These are phyloP conservation scores for Podospora anserina DNA, from an alignment of 495 filamentous ascomycete species.

Conservation along the genomic window DNA sequence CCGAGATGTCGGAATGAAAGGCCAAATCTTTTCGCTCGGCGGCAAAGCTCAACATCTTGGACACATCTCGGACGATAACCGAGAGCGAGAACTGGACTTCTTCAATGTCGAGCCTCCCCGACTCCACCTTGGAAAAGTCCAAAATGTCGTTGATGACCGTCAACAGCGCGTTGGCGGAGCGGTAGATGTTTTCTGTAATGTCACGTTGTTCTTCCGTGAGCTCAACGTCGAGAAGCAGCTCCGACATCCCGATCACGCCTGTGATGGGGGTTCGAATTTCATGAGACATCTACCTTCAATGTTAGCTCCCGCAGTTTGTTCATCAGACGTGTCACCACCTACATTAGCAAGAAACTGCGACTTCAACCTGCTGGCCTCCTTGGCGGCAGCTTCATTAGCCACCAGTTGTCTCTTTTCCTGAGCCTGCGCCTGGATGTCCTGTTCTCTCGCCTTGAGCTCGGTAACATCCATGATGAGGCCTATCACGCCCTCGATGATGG, in stretches of 20 bases:
- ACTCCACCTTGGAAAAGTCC: conserved; percentile 85
- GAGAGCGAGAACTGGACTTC: conserved; percentile 76
- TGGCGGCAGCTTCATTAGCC: conserved; percentile 64
- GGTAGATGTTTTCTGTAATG: conserved; percentile 72
- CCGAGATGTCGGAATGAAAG: conserved; percentile 48
- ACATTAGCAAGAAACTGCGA: conserved; percentile 64
- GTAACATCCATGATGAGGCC: conserved; percentile 68
- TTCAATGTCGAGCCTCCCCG: conserved; percentile 69
- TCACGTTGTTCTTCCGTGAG: conserved; percentile 68
- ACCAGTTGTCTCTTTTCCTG: conserved; percentile 60
- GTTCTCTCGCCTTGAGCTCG: conserved; percentile 57
- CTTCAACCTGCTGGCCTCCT: conserved; percentile 67
- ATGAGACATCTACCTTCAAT: conserved; percentile 65
- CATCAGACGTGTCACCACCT: not conserved
- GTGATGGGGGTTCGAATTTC: conserved; percentile 73
- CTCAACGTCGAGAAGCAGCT: conserved; percentile 64
- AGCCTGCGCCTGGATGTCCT: conserved; percentile 54
- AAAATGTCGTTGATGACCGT: conserved; percentile 89
- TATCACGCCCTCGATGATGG: conserved; percentile 60
- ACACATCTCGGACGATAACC: conserved; percentile 66
- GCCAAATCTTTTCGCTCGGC: conserved; percentile 58
- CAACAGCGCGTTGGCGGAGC: conserved; percentile 76
- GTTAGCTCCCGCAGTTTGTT: not conserved
- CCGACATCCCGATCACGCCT: conserved; percentile 72
- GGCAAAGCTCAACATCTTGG: conserved; percentile 60